Base-by-base conservation (phyloP, 768 basidiomycete genomes). In the Leucogyrophana mollusca region DNA sequence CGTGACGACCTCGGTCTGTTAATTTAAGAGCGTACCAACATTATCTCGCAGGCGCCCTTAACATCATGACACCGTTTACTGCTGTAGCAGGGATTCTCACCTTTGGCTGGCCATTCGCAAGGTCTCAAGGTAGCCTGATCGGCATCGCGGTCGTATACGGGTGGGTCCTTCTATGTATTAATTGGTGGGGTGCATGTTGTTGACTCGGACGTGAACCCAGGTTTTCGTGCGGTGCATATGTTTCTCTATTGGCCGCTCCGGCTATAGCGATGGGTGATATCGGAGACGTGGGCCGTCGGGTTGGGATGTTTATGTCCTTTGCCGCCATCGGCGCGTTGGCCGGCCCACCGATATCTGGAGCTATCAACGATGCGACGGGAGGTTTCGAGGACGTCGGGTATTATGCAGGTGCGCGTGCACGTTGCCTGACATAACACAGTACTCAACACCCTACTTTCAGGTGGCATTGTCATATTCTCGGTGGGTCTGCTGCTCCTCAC, bases 271-370 rank as follows among this genome's bases (percentile, higher is more conserved):
- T 90, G 61, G 87, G 87, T 0, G 71, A 72, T 0, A 70, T 73
- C 1, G 66, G 66, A 9, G 85, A 89, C 45, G 73, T 86, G 0
- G 87, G 87, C 4, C 70, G 82, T 20, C 70, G 87, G 13, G 66
- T 76, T 0, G 87, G 87, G 5, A 80, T 87, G 72, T 78, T 77
- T 49, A 69, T 83, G 61, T 83, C 75, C 23, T 71, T 85, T 40
- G 46, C 79, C 18, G 73, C 86, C 0, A 32, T 87, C 14, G 85
- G 84, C 7, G 83, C 82, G 0, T 68, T 89, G 3, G 73, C 72
- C 0, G 87, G 87, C 0, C 84, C 85, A 3, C 87, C 87, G 1
- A 83, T 88, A 49, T 85, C 85, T 7, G 87, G 87, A 1, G 82
- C 82, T 0, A 85, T 90, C 53, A 73, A 75, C 43, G 59, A 58